Evolutionary conservation across 805 yeast genomes (phyloP).

Genomic region (Myxozyma sirexii): DNA sequence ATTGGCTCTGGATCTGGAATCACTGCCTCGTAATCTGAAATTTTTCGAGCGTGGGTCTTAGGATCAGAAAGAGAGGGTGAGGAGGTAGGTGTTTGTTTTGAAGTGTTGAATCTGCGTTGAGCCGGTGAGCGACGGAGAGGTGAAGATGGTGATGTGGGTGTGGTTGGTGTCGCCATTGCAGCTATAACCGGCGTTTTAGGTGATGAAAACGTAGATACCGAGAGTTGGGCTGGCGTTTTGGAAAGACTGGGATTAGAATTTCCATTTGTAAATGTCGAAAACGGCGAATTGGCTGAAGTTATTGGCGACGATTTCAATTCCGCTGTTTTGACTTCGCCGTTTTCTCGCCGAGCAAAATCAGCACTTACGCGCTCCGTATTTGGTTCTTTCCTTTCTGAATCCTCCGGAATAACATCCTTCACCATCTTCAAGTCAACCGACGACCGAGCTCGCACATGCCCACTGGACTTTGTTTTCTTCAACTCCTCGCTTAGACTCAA

Average conservation of each 20-base stretch:
- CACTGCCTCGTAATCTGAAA: slow-evolving; percentile 30
- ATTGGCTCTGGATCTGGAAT: slow-evolving; percentile 30
- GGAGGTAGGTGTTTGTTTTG: neutral
- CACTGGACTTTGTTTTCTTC: neutral
- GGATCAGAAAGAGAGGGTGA: slow-evolving; percentile 11
- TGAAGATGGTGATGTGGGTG: slow-evolving; percentile 7
- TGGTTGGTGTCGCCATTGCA: neutral
- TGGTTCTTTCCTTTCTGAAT: neutral
- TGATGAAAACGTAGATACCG: neutral
- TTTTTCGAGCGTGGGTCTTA: slow-evolving; percentile 24
- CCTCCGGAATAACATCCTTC: slow-evolving; percentile 6
- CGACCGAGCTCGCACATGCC: slow-evolving; percentile 11
- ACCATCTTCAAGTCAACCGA: slow-evolving; percentile 13
- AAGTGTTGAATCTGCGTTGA: slow-evolving; percentile 6
- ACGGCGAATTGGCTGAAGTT: neutral
- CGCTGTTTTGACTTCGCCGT: neutral
- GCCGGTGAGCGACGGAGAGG: slow-evolving; percentile 22
- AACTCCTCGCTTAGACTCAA: neutral
- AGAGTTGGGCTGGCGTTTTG: neutral
- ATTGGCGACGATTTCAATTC: neutral
- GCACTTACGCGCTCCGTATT: neutral
- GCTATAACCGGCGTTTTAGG: neutral
- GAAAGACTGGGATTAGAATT: neutral
- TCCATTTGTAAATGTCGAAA: neutral
- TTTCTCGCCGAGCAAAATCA: neutral